These are phyloP conservation scores for Chrysoporthe puriensis DNA, from an alignment of 2,329 filamentous ascomycete species.

Conservation along the genomic window DNA sequence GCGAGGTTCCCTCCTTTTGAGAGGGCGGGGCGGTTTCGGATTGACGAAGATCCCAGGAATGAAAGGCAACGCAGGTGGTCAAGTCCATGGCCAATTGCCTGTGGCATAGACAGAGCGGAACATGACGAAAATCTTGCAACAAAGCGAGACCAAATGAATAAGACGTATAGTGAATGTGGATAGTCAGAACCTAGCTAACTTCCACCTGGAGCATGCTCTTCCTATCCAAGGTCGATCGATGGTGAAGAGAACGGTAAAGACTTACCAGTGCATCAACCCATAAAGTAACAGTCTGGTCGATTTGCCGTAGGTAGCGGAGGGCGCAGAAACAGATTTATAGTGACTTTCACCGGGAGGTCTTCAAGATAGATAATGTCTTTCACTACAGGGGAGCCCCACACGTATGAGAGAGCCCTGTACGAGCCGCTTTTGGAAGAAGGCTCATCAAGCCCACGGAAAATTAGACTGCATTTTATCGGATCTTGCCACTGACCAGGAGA, in stretches of 20 bases:
- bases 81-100: too few species aligned
- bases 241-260: too few species aligned
- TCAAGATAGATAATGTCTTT: conserved; percentile 3
- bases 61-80: too few species aligned
- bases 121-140: too few species aligned
- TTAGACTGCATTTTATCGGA: conserved; percentile 6
- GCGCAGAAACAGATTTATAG: conserved; percentile 19
- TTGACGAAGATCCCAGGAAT: too few species aligned
- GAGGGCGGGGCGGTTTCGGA: too few species aligned
- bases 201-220: too few species aligned
- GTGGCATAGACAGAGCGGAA: too few species aligned
- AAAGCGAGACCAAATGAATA: neutral
- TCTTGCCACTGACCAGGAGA: conserved; percentile 14
- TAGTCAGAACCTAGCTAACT: too few species aligned
- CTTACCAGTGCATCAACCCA: conserved; percentile 21
- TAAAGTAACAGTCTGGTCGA: neutral
- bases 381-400: neutral
- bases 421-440: neutral
- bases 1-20: too few species aligned
- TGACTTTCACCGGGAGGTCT: neutral
- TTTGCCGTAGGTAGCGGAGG: neutral
- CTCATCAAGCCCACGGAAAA: neutral
- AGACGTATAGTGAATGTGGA: too few species aligned
- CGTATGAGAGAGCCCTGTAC: conserved; percentile 17
- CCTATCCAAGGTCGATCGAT: too few species aligned